Percentiles rank a stretch among this genome's conserved stretches.
These are phyloP conservation scores for Trichoderma pleuroti DNA, from an alignment of 2,329 filamentous ascomycete species.

Conservation along the genomic window DNA sequence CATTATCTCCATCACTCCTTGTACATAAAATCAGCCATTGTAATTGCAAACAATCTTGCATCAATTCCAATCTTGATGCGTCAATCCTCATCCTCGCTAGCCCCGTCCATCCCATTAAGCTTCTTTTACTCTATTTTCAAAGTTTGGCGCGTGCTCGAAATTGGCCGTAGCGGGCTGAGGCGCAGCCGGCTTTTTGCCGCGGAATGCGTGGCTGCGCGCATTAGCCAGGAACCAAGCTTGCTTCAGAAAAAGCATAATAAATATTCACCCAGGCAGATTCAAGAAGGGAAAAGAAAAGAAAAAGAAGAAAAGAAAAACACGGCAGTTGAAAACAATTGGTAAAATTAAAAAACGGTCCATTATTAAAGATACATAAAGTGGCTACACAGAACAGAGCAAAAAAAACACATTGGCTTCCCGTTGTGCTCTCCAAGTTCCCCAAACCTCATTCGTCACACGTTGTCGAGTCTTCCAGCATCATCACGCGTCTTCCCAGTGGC, in stretches of 20 bases:
- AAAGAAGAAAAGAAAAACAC: not conserved
- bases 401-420: not conserved
- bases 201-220: not conserved
- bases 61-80: too few species aligned
- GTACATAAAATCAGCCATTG: not conserved
- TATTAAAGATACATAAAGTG: constrained; percentile 15
- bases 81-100: not conserved
- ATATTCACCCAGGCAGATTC: too few species aligned
- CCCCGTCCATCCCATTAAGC: not conserved
- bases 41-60: not conserved
- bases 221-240: not conserved
- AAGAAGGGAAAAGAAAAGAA: not conserved
- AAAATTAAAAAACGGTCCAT: constrained; percentile 14
- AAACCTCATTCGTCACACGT: constrained; percentile 7
- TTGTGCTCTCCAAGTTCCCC: not conserved
- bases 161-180: not conserved
- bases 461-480: constrained; percentile 1
- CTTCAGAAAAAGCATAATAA: not conserved
- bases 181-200: not conserved
- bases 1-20: too few species aligned
- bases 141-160: not conserved
- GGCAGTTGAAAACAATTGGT: not conserved
- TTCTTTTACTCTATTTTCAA: constrained; percentile 6
- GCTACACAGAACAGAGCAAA: not conserved
- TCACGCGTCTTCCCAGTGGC: not conserved